Conservation (phyloP, 75 land plant genomes). For the Picea glauca region DNA sequence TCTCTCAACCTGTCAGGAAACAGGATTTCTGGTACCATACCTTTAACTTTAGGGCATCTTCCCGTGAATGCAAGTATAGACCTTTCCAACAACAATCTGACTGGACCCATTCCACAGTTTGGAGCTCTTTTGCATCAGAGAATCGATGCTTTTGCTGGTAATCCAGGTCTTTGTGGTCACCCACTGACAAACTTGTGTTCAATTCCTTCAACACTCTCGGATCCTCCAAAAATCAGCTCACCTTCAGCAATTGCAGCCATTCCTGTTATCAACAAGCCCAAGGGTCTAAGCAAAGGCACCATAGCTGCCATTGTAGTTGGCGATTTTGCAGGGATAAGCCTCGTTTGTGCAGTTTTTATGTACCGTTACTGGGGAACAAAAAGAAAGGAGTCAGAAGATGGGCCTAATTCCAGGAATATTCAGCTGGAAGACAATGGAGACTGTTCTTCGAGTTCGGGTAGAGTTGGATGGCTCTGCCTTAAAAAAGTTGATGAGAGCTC, state of each 20-base stretch:
- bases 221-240: conserved; percentile 25
- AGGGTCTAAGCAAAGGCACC: conserved; percentile 35
- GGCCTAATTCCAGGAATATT: not conserved
- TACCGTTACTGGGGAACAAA: conserved; percentile 43
- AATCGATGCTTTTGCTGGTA: conserved; percentile 47
- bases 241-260: conserved; percentile 71
- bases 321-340: conserved; percentile 42
- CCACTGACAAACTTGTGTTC: conserved; percentile 33
- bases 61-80: conserved; percentile 56
- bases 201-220: conserved; percentile 30
- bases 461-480: conserved; percentile 10
- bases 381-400: conserved; percentile 14
- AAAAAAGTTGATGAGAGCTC: conserved; percentile 14
- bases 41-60: conserved; percentile 35
- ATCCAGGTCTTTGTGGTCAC: conserved; percentile 57
- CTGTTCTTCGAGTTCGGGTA: conserved; percentile 10
- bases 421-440: not conserved
- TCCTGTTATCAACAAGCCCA: conserved; percentile 27
- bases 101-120: conserved; percentile 60
- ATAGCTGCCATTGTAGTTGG: conserved; percentile 67
- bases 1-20: conserved; percentile 56
- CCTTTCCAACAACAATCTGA: conserved; percentile 71
- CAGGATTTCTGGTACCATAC: conserved; percentile 54
- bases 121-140: conserved; percentile 28
- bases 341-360: conserved; percentile 45